Evolutionary conservation across 2,329 filamentous ascomycete genomes (phyloP).

Genomic region (Metarhizium sp.): DNA sequence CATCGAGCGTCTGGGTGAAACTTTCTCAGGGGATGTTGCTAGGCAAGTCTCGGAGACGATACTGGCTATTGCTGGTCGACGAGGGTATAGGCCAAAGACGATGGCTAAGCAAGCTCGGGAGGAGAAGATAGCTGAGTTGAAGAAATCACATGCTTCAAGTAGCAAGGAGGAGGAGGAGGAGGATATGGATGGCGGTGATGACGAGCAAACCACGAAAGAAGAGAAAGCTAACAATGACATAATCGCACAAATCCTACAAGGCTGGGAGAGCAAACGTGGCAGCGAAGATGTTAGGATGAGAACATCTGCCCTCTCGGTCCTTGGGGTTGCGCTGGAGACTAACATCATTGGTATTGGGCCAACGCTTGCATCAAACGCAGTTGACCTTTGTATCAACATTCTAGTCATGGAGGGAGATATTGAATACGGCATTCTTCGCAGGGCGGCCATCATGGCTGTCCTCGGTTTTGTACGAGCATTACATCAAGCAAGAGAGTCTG

Average conservation of each 20-base stretch:
- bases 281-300: conserved; percentile 63
- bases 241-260: conserved; percentile 50
- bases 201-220: conserved; percentile 34
- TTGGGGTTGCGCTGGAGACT: conserved; percentile 50
- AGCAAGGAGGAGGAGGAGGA: conserved; percentile 42
- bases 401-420: conserved; percentile 51
- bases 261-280: conserved; percentile 58
- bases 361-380: conserved; percentile 39
- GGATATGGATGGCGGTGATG: conserved; percentile 30
- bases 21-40: conserved; percentile 45
- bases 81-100: conserved; percentile 51
- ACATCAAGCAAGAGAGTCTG: conserved; percentile 38
- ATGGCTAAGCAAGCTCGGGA: conserved; percentile 44
- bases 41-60: conserved; percentile 45
- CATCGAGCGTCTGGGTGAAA: conserved; percentile 49
- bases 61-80: conserved; percentile 54
- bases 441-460: conserved; percentile 56
- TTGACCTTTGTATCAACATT: conserved; percentile 55
- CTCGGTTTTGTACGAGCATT: conserved; percentile 53
- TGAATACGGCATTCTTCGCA: conserved; percentile 54
- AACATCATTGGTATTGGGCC: conserved; percentile 48
- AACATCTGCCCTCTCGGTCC: conserved; percentile 57
- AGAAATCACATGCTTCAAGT: conserved; percentile 31
- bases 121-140: conserved; percentile 36
- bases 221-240: conserved; percentile 38